Base-by-base conservation (phyloP, 176 grass and related monocot species). In the Carex cristatella region DNA sequence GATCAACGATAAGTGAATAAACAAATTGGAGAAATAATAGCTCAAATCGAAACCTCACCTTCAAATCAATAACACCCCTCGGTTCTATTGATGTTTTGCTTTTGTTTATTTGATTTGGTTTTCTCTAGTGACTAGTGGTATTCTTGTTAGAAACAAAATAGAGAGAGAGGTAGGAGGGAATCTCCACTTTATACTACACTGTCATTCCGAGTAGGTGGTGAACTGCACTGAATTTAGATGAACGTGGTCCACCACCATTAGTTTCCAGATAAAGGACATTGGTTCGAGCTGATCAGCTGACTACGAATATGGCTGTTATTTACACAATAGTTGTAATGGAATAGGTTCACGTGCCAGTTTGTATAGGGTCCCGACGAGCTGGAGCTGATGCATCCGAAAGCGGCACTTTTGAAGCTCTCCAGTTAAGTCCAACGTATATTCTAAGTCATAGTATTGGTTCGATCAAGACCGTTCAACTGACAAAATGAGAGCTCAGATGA, bases 111-210 rank as follows among this genome's bases (percentile, higher is more conserved):
- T 55, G 72, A 76, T 76, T 74, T 31, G 73, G 53, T 77, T 19
- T 56, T 56, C 48, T 32, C 27, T 49, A 32, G 61, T 82, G 80
- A 12, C 27, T 49, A 32, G 61, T 82, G 80, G 19, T 49, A 12
- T 68, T 32, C 44, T 83, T 83, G 62, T 67, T 68, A 69, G 42
- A 66, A 82, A 55, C 42, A 66, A 68, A 83, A 68, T 37, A 55
- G 61, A 68, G 81, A 68, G 9, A 83, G 19, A 66, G 35, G 61
- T 53, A 83, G 81, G 81, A 69, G 62, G 81, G 81, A 83, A 83
- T 83, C 81, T 83, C 61, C 33, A 56, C 74, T 83, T 83, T 69
- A 83, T 83, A 69, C 44, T 83, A 42, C 80, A 48, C 61, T 69
- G 42, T 69, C 81, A 7, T 11, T 68, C 27, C 15, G 7, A 83